Conservation (phyloP, 805 yeast species). For the Kuraishia hungarica region DNA sequence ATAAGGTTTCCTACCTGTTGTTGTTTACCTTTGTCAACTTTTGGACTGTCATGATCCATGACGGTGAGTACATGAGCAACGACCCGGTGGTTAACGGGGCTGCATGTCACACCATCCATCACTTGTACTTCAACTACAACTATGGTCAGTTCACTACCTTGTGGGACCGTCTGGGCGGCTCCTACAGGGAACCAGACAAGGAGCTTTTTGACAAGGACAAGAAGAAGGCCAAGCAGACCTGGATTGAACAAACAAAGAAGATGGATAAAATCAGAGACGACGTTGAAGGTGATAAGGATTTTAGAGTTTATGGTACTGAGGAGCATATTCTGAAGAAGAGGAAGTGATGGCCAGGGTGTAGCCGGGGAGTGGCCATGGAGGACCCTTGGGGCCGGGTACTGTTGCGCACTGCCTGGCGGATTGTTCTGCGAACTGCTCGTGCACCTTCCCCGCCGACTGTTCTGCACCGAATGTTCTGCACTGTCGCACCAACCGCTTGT, state of each 20-base stretch:
- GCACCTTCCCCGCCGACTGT: too few species aligned
- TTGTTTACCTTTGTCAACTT: constrained; percentile 88
- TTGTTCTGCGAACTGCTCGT: too few species aligned
- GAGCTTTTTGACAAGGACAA: constrained; percentile 63
- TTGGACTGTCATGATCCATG: constrained; percentile 99
- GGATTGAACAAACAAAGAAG: constrained; percentile 62
- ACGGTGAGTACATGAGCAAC: constrained; percentile 89
- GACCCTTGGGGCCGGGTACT: too few species aligned
- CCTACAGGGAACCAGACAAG: constrained; percentile 88
- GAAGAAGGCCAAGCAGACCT: constrained; percentile 49
- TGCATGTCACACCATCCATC: constrained; percentile 97
- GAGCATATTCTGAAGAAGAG: constrained; percentile 23
- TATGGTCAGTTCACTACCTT: constrained; percentile 97
- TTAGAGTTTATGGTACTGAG: constrained; percentile 62
- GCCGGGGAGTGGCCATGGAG: too few species aligned
- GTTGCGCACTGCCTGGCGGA: too few species aligned
- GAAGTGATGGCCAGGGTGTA: too few species aligned
- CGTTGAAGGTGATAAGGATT: constrained; percentile 76
- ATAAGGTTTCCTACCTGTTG: constrained; percentile 73
- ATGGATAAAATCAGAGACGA: constrained; percentile 73
- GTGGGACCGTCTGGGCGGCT: constrained; percentile 95
- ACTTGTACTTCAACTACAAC: constrained; percentile 93
- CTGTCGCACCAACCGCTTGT: too few species aligned
- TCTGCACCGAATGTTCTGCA: too few species aligned
- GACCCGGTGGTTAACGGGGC: constrained; percentile 95